A percentile compares a stretch with the other conserved stretches of the same genome.
These are phyloP conservation scores for Tetradesmus obliquus DNA, from an alignment of 139 green algal species.

Conservation along the genomic window DNA sequence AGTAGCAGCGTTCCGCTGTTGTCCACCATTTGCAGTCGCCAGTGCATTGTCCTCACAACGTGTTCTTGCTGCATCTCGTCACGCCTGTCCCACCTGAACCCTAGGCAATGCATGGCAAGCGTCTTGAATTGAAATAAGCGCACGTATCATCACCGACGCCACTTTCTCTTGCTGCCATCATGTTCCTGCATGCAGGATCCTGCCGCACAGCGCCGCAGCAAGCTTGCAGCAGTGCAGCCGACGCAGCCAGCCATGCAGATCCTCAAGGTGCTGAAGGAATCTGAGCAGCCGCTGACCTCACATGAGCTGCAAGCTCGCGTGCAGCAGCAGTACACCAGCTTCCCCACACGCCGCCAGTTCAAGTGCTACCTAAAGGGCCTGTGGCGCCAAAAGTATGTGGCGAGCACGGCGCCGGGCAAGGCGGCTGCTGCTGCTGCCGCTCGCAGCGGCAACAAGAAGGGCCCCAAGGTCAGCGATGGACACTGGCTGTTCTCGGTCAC, in stretches of 20 bases:
- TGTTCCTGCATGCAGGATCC: not conserved
- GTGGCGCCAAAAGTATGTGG: not conserved
- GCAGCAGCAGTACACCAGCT: not conserved
- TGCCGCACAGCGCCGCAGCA: not conserved
- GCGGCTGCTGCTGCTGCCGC: too few species aligned
- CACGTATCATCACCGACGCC: too few species aligned
- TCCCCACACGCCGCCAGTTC: not conserved
- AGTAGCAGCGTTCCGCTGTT: not conserved
- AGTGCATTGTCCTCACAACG: not conserved
- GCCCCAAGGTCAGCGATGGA: not conserved
- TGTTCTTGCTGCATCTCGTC: too few species aligned
- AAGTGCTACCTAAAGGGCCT: slow-evolving; percentile 8
- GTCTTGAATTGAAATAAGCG: too few species aligned
- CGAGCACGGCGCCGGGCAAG: not conserved
- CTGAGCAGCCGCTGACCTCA: not conserved
- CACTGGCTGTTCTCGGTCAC: not conserved
- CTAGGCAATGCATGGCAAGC: too few species aligned
- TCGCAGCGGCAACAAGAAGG: not conserved
- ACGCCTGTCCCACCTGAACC: too few species aligned
- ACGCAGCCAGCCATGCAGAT: not conserved
- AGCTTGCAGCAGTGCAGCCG: not conserved
- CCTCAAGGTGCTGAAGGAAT: not conserved
- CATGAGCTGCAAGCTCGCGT: not conserved
- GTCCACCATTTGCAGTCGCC: not conserved
- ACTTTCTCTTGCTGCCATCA: not conserved